Evolutionary conservation across 2,329 filamentous ascomycete genomes (phyloP), one percentile per base, ranked within the genome.

Genomic region (Bipolaris zeicola): DNA sequence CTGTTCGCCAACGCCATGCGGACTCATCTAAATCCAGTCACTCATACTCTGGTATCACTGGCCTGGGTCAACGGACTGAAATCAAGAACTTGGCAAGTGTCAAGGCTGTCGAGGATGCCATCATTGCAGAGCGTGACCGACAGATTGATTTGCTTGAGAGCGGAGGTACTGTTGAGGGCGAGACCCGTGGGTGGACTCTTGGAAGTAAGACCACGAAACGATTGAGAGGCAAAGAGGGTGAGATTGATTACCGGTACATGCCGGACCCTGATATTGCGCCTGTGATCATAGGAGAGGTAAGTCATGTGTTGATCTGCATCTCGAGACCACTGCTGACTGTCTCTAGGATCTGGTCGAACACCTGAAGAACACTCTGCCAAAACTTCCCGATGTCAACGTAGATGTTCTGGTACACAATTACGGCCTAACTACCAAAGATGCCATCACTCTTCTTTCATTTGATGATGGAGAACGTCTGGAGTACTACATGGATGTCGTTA

Each of bases 221-320:
- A 38, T 79, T 99, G 41, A 85, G 95, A 68, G 92, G 92, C 24
- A 99, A 99, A 75, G 95, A 98, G 75, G 95, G 95, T 45, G 94
- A 96, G 71, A 92, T 98, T 5, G 95, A 99, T 76, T 99, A 99
- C 76, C 85, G 95, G 39, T 99, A 99, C 73, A 98, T 99, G 94
- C 94, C 95, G 0, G 95, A 99, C 73, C 91, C 95, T 5, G 95
- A 99, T 72, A 82, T 99, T 13, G 84, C 86, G 0, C 92, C 95
- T 1, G 81, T 99, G 1, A 73, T 92, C 2, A 89, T 99, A 58
- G 87, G 87, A 6, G 71, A 82, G 1, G 77, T 79, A 62, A 38
- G 67, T 45, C 7, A 2, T 39, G 5, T 13, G 3, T 4, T 5
- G 45, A 37, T 6, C 31, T 10, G 28, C 5, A n/a, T 10, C 14